Evolutionary conservation across 2,329 filamentous ascomycete genomes (phyloP), one percentile per base, ranked within the genome.

Genomic region (Exophiala dermatitidis): DNA sequence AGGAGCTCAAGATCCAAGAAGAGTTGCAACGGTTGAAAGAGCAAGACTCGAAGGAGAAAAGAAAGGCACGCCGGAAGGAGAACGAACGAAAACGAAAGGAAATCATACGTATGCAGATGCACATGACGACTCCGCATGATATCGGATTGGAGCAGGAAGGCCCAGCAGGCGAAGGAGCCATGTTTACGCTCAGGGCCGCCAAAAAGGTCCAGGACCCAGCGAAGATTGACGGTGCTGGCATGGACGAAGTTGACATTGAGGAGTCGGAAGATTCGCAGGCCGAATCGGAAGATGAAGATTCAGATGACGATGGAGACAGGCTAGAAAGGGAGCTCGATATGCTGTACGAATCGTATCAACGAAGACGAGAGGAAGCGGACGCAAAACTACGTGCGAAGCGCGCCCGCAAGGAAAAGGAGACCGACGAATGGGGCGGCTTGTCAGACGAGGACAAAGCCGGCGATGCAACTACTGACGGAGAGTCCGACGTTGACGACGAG

Each of bases 1-100:
- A 97, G 60, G 93, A 98, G 67, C 77, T 97, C 64, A 82, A 83
- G 59, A 86, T 96, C 9, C 90, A 96, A 65, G 85, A 94, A 67
- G 88, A 97, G 61, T 73, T 98, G 31, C 85, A 94, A 63, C 78
- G 79, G 2, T 76, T 97, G 65, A 87, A 86, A 61, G 90, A 97
- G 29, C 85, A 84, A 64, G 87, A 93, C 59, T 81, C 73, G 41
- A 70, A 84, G 26, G 83, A 84, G 63, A 91, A 84, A 70, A 94
- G 90, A 73, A 85, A 89, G 63, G 87, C 95, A 64, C 82, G 85
- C 62, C 80, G 90, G 60, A 87, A 80, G 63, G 90, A 95, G 56
- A 98, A 98, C 61, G 93, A 98, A 70, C 83, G 83, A 69, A 97
- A 95, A 71, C 88, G 93, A 63, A 93, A 88, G 63, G 93, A 97